A percentile compares a stretch with the other conserved stretches of the same genome.
phyloP scores from a whole-genome alignment of 2,329 filamentous ascomycete genomes.

The Ophiosphaerella herpotricha region DNA sequence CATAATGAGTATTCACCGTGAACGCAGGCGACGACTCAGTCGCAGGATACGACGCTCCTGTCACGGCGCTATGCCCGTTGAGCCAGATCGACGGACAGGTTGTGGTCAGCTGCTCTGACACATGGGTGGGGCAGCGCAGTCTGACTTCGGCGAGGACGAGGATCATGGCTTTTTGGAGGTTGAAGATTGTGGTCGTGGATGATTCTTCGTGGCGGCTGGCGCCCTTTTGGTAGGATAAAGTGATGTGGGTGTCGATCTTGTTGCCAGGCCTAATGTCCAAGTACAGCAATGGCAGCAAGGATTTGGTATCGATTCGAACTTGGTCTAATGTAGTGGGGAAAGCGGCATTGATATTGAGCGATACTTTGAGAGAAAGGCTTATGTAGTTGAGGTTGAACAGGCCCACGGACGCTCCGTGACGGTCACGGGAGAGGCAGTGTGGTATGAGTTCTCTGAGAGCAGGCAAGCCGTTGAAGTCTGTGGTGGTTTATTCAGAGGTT shows the following conservation, averaged over 20 bases:
- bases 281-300: not conserved
- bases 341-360: not conserved
- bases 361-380: not conserved
- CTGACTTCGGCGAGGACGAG: not conserved
- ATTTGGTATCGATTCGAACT: not conserved
- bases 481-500: too few species aligned
- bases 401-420: too few species aligned
- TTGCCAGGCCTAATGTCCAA: not conserved
- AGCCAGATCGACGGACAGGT: not conserved
- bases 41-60: not conserved
- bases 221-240: not conserved
- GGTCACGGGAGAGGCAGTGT: too few species aligned
- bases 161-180: not conserved
- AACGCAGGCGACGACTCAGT: not conserved
- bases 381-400: too few species aligned
- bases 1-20: not conserved
- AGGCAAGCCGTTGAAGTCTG: too few species aligned
- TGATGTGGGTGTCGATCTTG: not conserved
- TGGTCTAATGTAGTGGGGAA: not conserved
- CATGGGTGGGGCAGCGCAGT: not conserved
- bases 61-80: not conserved
- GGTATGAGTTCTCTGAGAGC: too few species aligned
- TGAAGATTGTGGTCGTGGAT: not conserved
- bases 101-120: not conserved
- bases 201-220: not conserved